Conservation (phyloP, 106 monocot species). For the Phalaenopsis equestris region DNA sequence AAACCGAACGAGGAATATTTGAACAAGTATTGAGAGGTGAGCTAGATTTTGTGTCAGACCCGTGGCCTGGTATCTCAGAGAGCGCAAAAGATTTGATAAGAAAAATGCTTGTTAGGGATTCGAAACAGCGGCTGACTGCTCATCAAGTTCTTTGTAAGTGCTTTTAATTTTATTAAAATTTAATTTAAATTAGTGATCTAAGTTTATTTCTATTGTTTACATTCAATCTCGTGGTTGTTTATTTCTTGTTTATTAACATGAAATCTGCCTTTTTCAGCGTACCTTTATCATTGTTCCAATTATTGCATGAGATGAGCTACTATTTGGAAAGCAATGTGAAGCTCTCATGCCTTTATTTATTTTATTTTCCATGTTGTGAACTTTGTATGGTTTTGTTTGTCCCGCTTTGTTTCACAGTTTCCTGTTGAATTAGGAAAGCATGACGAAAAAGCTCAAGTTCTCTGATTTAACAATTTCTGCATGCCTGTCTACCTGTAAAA, state of each 20-base stretch:
- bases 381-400: not conserved
- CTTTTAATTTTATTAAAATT: conserved; percentile 1
- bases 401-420: not conserved
- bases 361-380: not conserved
- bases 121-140: conserved; percentile 15
- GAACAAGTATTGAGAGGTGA: conserved; percentile 22
- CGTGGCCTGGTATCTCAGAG: conserved; percentile 22
- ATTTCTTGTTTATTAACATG: not conserved
- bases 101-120: conserved; percentile 20
- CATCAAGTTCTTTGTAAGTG: conserved; percentile 26
- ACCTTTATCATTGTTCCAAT: not conserved
- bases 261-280: not conserved
- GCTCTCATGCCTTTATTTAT: not conserved
- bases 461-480: not conserved
- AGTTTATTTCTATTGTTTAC: not conserved
- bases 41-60: conserved; percentile 17
- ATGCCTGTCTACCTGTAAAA: not conserved
- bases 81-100: conserved; percentile 20
- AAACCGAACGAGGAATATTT: conserved; percentile 21
- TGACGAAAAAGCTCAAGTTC: not conserved
- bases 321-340: not conserved
- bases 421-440: not conserved
- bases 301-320: not conserved
- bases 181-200: not conserved
- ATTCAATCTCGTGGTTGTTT: not conserved